Conservation (phyloP, 176 grass and related monocot genomes). For the Oropetium thomaeum region DNA sequence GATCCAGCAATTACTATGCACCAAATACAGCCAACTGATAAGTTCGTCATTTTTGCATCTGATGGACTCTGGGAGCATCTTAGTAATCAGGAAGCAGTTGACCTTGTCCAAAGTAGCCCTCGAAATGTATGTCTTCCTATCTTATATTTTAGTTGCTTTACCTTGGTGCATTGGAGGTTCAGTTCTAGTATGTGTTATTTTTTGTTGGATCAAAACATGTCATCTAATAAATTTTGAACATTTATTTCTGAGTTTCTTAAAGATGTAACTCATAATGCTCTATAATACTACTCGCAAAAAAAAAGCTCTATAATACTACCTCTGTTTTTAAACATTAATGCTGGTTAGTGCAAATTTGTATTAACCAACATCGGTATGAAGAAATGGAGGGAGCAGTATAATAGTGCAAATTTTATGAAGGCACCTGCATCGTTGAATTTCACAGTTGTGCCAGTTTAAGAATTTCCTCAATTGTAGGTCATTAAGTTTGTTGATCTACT, state of each 20-base stretch:
- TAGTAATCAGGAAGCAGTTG: conserved; percentile 83
- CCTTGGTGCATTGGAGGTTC: conserved; percentile 18
- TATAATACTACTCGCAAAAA: too few species aligned
- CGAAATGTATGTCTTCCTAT: conserved; percentile 66
- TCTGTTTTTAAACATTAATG: too few species aligned
- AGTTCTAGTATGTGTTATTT: conserved; percentile 16
- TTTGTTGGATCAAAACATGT: neutral
- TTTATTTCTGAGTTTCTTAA: neutral
- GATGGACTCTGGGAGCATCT: conserved; percentile 97
- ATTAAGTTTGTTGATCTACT: neutral
- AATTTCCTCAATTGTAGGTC: neutral
- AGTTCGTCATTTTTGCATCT: conserved; percentile 92
- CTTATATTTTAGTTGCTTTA: conserved; percentile 26
- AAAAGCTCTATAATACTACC: too few species aligned
- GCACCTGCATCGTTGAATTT: neutral
- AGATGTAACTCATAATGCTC: conserved; percentile 12
- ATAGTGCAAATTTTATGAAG: too few species aligned
- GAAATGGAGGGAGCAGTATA: too few species aligned
- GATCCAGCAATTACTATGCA: conserved; percentile 76
- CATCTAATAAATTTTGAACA: conserved; percentile 6
- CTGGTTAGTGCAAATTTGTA: too few species aligned
- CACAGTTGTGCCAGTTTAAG: neutral
- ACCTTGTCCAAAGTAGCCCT: conserved; percentile 65
- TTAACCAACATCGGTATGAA: too few species aligned
- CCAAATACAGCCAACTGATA: conserved; percentile 61